phyloP scores from a whole-genome alignment of 352 stramenopile genomes.

The Pythium rhizo-oryzae region DNA sequence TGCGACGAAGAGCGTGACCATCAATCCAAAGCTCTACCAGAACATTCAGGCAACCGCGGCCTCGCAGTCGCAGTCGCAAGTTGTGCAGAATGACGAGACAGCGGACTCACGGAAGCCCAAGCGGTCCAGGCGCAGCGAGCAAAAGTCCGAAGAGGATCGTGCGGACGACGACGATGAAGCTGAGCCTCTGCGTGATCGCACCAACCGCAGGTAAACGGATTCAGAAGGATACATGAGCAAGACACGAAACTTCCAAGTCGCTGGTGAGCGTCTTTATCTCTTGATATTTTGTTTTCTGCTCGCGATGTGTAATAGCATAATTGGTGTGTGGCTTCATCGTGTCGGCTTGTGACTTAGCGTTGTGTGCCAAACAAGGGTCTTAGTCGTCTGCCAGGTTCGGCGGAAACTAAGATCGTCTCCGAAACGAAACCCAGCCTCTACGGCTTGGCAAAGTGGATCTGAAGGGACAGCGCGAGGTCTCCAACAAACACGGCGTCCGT shows the following conservation, averaged over 20 bases:
- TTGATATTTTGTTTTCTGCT: conserved; percentile 11
- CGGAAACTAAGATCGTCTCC: too few species aligned
- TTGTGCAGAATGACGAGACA: conserved; percentile 8
- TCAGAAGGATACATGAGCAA: neutral
- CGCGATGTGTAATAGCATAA: conserved; percentile 25
- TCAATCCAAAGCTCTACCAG: conserved; percentile 95
- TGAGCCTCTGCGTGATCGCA: conserved; percentile 25
- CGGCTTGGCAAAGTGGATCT: conserved; percentile 50
- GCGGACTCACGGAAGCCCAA: conserved; percentile 23
- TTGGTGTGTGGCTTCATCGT: conserved; percentile 15
- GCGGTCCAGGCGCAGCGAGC: conserved; percentile 21
- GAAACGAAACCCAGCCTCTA: neutral
- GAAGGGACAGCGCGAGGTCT: conserved; percentile 71
- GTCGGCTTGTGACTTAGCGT: neutral
- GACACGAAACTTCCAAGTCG: neutral
- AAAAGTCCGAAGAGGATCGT: conserved; percentile 6
- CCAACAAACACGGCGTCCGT: conserved; percentile 94
- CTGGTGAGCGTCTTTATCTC: neutral
- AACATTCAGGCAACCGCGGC: conserved; percentile 24
- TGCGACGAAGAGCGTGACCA: conserved; percentile 98
- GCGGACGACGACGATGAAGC: conserved; percentile 9
- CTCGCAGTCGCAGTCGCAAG: conserved; percentile 2
- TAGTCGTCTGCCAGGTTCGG: too few species aligned
- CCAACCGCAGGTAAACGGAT: conserved; percentile 23
- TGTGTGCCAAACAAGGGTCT: too few species aligned